These are phyloP conservation scores for Pseudozyma hubeiensis DNA, from an alignment of 1,284 basidiomycete species.

Conservation along the genomic window DNA sequence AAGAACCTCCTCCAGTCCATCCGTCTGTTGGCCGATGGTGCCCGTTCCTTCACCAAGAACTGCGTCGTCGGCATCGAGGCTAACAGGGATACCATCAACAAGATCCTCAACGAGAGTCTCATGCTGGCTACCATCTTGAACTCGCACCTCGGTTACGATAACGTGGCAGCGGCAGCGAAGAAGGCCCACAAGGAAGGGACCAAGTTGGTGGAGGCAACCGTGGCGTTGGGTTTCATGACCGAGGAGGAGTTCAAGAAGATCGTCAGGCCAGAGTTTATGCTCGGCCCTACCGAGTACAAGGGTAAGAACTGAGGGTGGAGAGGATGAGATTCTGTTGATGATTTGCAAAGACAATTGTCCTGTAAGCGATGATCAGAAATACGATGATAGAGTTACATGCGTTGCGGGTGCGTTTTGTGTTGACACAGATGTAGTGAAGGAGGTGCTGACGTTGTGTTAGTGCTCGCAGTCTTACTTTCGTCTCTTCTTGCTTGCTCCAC, in stretches of 20 bases:
- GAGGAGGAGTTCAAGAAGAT: constrained; percentile 94
- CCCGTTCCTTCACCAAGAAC: constrained; percentile 85
- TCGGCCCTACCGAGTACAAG: constrained; percentile 63
- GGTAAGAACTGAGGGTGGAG: constrained; percentile 34
- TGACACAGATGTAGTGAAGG: too few species aligned
- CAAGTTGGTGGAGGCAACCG: constrained; percentile 93
- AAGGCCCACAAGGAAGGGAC: constrained; percentile 98
- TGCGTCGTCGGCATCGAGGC: constrained; percentile 96
- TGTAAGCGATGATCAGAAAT: too few species aligned
- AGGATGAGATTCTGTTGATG: not conserved
- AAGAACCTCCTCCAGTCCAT: constrained; percentile 98
- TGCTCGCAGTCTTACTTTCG: constrained; percentile 5
- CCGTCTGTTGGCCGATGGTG: constrained; percentile 90
- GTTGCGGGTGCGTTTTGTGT: too few species aligned
- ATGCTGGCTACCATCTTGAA: constrained; percentile 97
- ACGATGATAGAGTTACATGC: too few species aligned
- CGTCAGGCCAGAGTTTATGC: constrained; percentile 85
- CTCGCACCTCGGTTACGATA: constrained; percentile 92
- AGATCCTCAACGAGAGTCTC: constrained; percentile 83
- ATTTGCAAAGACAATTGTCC: too few species aligned
- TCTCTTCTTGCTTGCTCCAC: constrained; percentile 7
- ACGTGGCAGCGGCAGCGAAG: constrained; percentile 98
- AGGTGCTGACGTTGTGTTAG: not conserved
- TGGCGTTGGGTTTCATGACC: constrained; percentile 85
- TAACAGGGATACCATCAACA: constrained; percentile 91